Base-by-base conservation (phyloP, 2,329 filamentous ascomycete species). In the Claviceps sp. region DNA sequence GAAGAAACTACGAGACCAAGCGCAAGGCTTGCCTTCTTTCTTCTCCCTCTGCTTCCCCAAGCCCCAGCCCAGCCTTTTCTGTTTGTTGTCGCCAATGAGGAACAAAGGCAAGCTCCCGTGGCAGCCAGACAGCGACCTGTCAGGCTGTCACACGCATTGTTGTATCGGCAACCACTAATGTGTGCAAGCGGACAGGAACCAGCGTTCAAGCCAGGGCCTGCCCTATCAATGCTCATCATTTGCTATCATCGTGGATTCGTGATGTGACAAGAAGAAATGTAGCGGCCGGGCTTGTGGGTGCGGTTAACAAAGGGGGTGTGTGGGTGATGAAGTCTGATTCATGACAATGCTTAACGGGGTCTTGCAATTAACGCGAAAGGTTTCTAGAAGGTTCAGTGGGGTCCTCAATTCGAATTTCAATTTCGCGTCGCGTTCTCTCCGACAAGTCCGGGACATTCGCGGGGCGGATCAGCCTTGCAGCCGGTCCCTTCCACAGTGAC, bases 301-400 rank as follows among this genome's bases (percentile, higher is more conserved):
- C 42, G 45, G 13, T 20, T 48, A 50, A 45, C 40, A 46, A 53
- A 48, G 37, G 41, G 45, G 34, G 22, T 37, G 37, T 47, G 48
- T 14, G 30, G 9, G 5, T 6, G 6, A 18, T n/a, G 11, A 47
- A 34, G 43, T 45, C 18, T 26, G 16, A 34, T 54, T 54, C 30
- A 43, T 26, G 20, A 16, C 6, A 18, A 18, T 16, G 38, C 38
- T 16, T 44, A 57, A 54, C 53, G 67, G 58, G 64, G 62, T 48
- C 50, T 61, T 71, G 66, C 65, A 64, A 48, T 55, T 68, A 70
- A 55, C 52, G 58, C 54, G 52, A 59, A 51, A 58, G 52, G 60
- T 60, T 71, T 72, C 70, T 70, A 69, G 70, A 72, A 72, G 66
- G 59, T 72, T 72, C 69, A 66, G 68, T 71, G 69, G 69, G 65